A percentile compares a stretch with the other conserved stretches of the same genome.
phyloP scores from a whole-genome alignment of 306 rosid genomes.

The Prunus dulcis region DNA sequence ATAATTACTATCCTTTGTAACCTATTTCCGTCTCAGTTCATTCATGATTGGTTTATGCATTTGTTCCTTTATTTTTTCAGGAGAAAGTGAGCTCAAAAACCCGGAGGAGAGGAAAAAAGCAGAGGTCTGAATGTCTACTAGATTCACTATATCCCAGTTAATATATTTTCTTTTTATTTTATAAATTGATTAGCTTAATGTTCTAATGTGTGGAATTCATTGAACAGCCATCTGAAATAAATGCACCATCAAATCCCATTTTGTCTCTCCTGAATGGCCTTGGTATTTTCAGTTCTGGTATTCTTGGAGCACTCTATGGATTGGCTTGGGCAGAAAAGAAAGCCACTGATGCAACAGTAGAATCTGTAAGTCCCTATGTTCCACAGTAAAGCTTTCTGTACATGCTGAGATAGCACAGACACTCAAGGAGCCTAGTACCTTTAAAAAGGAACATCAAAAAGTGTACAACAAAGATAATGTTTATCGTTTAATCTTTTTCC shows the following conservation, averaged over 20 bases:
- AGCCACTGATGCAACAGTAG: conserved; percentile 43
- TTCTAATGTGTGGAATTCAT: conserved; percentile 32
- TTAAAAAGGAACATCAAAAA: neutral
- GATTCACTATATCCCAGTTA: conserved; percentile 22
- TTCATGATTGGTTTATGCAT: conserved; percentile 5
- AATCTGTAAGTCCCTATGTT: conserved; percentile 56
- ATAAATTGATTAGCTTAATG: conserved; percentile 4
- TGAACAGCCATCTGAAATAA: conserved; percentile 43
- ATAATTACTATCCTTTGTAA: neutral
- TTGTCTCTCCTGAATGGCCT: conserved; percentile 54
- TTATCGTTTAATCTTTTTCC: neutral
- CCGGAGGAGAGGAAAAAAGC: conserved; percentile 38
- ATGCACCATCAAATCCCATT: conserved; percentile 37
- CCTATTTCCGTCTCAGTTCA: neutral
- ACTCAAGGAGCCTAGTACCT: conserved; percentile 7
- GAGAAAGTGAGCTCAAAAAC: conserved; percentile 44
- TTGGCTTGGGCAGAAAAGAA: conserved; percentile 57
- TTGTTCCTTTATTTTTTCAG: conserved; percentile 35
- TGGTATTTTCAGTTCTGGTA: conserved; percentile 64
- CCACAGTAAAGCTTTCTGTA: conserved; percentile 9
- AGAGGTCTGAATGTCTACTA: conserved; percentile 55
- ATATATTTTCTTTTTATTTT: conserved; percentile 13
- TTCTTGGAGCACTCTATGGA: conserved; percentile 68
- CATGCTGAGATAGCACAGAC: conserved; percentile 10
- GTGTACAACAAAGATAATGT: neutral